Percentiles rank a stretch among this genome's conserved stretches.
Evolutionary conservation across 2,329 filamentous ascomycete species (phyloP).

Genomic region (Fusarium sp.): DNA sequence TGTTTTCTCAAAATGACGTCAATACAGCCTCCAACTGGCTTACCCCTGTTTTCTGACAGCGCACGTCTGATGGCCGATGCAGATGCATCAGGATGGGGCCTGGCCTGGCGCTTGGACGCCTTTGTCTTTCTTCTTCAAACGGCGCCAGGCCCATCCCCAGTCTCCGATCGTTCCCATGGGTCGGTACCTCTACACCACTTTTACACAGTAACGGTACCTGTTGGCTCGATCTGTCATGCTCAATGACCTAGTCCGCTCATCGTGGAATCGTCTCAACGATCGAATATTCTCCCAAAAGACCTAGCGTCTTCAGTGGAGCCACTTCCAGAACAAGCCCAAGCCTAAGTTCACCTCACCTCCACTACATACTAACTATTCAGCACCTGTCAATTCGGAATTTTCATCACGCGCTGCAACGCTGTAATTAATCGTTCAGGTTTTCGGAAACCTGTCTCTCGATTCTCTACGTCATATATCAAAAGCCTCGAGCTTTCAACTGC

Average conservation of each 20-base stretch:
- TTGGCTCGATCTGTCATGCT: slow-evolving; percentile 10
- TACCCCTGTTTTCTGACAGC: slow-evolving; percentile 30
- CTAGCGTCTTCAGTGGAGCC: slow-evolving; percentile 10
- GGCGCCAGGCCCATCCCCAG: slow-evolving; percentile 19
- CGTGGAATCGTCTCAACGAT: slow-evolving; percentile 25
- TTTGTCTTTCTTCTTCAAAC: background rate
- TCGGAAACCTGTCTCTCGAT: background rate
- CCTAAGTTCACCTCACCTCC: background rate
- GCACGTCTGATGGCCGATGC: slow-evolving; percentile 12
- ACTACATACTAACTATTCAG: background rate
- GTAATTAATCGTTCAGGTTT: slow-evolving; percentile 19
- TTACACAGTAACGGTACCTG: background rate
- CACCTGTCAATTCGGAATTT: slow-evolving; percentile 8
- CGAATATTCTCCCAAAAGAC: slow-evolving; percentile 20
- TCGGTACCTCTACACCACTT: slow-evolving; percentile 4
- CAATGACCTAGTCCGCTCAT: slow-evolving; percentile 18
- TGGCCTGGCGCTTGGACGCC: background rate
- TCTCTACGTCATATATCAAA: slow-evolving; percentile 21
- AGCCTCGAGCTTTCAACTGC: background rate
- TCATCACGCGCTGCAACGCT: slow-evolving; percentile 22
- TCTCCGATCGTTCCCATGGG: background rate
- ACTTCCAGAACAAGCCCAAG: slow-evolving; percentile 5
- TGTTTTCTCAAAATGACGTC: slow-evolving; percentile 25
- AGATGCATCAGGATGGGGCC: background rate
- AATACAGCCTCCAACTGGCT: slow-evolving; percentile 18